Conservation (phyloP, 1,284 basidiomycete species). For the Cryptococcus floricola region DNA sequence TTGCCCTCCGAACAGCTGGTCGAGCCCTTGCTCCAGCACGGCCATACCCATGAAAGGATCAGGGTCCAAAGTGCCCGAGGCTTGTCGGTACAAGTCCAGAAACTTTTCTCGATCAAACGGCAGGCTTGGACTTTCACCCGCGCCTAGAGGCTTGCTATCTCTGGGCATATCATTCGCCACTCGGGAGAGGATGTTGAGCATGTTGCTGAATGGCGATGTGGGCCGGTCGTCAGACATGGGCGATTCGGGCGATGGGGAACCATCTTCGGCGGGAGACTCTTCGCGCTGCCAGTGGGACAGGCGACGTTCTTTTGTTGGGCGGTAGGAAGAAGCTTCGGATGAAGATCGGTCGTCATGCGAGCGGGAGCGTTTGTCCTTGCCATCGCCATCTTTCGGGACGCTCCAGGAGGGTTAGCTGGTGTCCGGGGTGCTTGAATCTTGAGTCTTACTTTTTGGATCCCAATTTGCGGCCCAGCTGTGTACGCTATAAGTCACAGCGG, state of each 20-base stretch:
- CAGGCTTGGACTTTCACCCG: not conserved
- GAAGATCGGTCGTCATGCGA: not conserved
- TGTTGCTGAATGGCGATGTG: constrained; percentile 11
- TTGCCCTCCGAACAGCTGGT: constrained; percentile 4
- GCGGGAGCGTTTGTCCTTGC: not conserved
- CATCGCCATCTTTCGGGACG: not conserved
- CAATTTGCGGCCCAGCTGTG: too few relatives aligned
- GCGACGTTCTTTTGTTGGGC: not conserved
- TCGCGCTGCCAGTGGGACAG: not conserved
- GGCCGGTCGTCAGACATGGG: not conserved
- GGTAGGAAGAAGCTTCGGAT: not conserved
- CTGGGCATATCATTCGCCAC: constrained; percentile 19
- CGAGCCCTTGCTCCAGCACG: constrained; percentile 16
- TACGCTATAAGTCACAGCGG: too few relatives aligned
- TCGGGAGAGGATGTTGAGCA: constrained; percentile 19
- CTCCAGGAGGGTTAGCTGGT: not conserved
- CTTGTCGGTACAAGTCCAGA: constrained; percentile 10
- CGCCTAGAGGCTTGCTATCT: constrained; percentile 2
- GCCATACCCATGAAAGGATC: constrained; percentile 19
- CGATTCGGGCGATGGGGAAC: not conserved
- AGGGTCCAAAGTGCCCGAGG: constrained; percentile 14
- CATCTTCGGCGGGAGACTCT: not conserved
- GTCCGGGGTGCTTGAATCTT: too few relatives aligned
- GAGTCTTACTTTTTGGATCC: too few relatives aligned
- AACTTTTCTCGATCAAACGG: constrained; percentile 13